These are phyloP conservation scores for Gymnopus androsaceus DNA, from an alignment of 1,284 basidiomycete genomes.

Conservation along the genomic window DNA sequence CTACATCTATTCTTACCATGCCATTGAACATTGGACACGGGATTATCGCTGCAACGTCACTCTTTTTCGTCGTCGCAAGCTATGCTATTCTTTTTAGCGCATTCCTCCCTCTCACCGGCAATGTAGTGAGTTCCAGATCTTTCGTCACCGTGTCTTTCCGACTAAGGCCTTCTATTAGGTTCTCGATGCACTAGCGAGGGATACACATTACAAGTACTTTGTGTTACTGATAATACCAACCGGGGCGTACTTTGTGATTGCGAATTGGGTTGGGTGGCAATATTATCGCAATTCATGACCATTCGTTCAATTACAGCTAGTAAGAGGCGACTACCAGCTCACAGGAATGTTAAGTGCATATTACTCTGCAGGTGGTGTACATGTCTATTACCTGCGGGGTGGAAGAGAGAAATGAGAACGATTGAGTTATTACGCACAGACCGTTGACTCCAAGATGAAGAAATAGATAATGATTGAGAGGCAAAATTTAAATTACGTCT, in stretches of 20 bases:
- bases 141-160: neutral
- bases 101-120: constrained; percentile 54
- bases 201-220: constrained; percentile 91
- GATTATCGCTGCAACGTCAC: constrained; percentile 46
- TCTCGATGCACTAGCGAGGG: constrained; percentile 61
- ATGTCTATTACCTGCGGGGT: no score
- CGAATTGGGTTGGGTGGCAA: constrained; percentile 97
- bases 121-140: constrained; percentile 42
- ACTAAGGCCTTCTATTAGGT: constrained; percentile 41
- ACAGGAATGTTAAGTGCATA: no score
- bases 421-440: no score
- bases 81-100: constrained; percentile 69
- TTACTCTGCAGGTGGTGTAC: no score
- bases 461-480: no score
- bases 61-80: constrained; percentile 59
- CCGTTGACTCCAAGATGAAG: no score
- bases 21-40: constrained; percentile 46
- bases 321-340: neutral
- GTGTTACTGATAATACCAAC: constrained; percentile 78
- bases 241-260: constrained; percentile 85
- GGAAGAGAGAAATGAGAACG: no score
- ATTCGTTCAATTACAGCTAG: neutral
- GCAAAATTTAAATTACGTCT: no score
- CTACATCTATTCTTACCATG: no score
- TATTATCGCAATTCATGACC: constrained; percentile 84